Base-by-base conservation (phyloP, 257 asterid species). In the Mitragyna speciosa region DNA sequence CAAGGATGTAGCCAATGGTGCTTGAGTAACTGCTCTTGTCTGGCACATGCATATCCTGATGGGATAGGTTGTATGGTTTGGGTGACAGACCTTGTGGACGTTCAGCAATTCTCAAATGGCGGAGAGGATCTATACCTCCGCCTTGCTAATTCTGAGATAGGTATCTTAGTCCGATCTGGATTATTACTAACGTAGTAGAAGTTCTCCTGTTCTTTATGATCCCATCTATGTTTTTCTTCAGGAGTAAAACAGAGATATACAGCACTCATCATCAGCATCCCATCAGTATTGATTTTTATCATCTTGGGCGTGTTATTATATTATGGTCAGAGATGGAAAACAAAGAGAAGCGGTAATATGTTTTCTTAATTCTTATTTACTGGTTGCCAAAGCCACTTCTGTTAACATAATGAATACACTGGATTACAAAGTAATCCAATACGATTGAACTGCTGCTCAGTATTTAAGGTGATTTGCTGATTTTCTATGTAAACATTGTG, bases 11-110 rank as follows among this genome's bases (percentile, higher is more conserved):
- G 69, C 41, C 52, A 52, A 0, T 61, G 78, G 71, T 86, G 89
- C 63, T 76, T 84, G 73, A 80, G 31, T 30, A 86, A 82, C 74
- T 86, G 88, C 52, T 84, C 89, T 14, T 86, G 88, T 59, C 33
- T 77, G 47, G 89, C 86, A 22, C 84, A 84, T 80, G 84, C 88
- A 22, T 80, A 77, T 74, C 83, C 76, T 63, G 45, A 68, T 28
- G 79, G 76, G 26, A 80, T 82, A 26, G 79, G 86, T n/a, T 84
- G 89, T 77, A 80, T 86, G 86, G 61, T 82, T 45, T 82, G 89
- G 88, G 41, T 71, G 33, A 83, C 52, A 65, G 66, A 41, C 59
- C 82, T 84, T 2, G 20, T 80, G 24, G 89, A 84, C 79, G 69
- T 84, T 78, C 83, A 70, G 31, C 78, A 84, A 33, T 52, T 76